phyloP scores from a whole-genome alignment of 2,329 filamentous ascomycete genomes.

The Neofusicoccum laricinum region DNA sequence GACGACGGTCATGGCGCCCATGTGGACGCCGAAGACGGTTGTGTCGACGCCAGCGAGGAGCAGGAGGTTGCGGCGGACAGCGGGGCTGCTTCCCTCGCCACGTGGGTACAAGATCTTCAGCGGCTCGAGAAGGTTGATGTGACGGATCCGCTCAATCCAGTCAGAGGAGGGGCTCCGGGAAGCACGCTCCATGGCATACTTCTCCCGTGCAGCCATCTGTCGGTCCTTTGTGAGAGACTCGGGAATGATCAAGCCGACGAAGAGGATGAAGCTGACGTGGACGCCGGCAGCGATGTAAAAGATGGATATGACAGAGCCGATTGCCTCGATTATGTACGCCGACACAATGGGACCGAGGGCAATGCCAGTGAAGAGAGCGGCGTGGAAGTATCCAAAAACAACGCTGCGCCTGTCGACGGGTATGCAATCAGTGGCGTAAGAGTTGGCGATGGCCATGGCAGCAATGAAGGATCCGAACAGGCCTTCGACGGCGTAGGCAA shows the following conservation, averaged over 20 bases:
- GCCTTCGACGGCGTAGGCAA: conserved; percentile 77
- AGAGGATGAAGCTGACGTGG: conserved; percentile 71
- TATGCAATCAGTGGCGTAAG: conserved; percentile 88
- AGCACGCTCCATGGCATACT: conserved; percentile 47
- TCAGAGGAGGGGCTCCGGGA: conserved; percentile 36
- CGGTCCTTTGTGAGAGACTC: conserved; percentile 78
- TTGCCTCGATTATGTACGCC: conserved; percentile 73
- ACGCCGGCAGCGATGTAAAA: conserved; percentile 79
- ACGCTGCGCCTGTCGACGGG: conserved; percentile 75
- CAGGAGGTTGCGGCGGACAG: conserved; percentile 76
- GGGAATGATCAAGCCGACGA: conserved; percentile 69
- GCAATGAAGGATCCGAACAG: conserved; percentile 85
- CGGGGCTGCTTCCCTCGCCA: conserved; percentile 57
- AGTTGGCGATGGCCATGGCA: conserved; percentile 73
- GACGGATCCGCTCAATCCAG: conserved; percentile 44
- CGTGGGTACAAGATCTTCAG: conserved; percentile 75
- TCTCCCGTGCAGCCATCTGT: conserved; percentile 68
- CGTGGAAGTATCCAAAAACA: conserved; percentile 85
- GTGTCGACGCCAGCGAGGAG: conserved; percentile 78
- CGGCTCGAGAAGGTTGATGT: conserved; percentile 68
- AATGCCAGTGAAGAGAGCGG: conserved; percentile 83
- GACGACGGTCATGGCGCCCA: conserved; percentile 77
- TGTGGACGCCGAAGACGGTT: conserved; percentile 74
- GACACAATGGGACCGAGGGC: conserved; percentile 81
- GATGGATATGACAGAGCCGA: conserved; percentile 71